phyloP scores from a whole-genome alignment of 495 filamentous ascomycete species.

The Aspergillus haitiensis region DNA sequence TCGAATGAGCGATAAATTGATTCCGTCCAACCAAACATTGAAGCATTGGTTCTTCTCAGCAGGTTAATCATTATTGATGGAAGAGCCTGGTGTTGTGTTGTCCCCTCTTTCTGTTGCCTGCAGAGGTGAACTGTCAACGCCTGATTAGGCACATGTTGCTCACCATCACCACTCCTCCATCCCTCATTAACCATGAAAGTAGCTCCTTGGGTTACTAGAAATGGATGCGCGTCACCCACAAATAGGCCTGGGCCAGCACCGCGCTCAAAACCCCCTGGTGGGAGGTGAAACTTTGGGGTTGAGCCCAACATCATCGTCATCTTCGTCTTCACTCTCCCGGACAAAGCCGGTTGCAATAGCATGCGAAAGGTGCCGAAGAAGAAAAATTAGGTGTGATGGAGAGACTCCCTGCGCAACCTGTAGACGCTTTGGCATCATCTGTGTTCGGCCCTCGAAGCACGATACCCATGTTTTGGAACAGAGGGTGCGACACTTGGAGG shows the following conservation, averaged over 20 bases:
- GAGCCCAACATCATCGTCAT: background rate
- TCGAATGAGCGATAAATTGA: too few relatives aligned
- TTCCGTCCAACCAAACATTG: too few relatives aligned
- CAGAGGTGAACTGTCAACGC: background rate
- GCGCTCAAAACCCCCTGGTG: slow-evolving; percentile 3
- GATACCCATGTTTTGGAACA: slow-evolving; percentile 21
- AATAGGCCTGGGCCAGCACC: slow-evolving; percentile 7
- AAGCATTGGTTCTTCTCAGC: too few relatives aligned
- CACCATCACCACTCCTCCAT: background rate
- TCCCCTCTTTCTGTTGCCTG: too few relatives aligned
- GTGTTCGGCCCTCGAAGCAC: slow-evolving; percentile 19
- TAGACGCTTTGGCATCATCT: slow-evolving; percentile 20
- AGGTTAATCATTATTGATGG: too few relatives aligned
- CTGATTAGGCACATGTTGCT: background rate
- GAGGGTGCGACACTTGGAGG: slow-evolving; percentile 21
- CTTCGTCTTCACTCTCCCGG: slow-evolving; percentile 8
- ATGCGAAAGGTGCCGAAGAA: slow-evolving; percentile 23
- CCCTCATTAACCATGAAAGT: slow-evolving; percentile 16
- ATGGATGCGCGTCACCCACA: slow-evolving; percentile 20
- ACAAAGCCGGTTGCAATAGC: slow-evolving; percentile 17
- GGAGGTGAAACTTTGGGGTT: slow-evolving; percentile 3
- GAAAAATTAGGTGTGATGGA: slow-evolving; percentile 27
- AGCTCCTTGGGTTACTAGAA: background rate
- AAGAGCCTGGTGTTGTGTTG: too few relatives aligned
- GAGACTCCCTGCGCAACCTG: slow-evolving; percentile 25